Conservation (phyloP, 306 rosid genomes). For the Cicer pinnatifidum region DNA sequence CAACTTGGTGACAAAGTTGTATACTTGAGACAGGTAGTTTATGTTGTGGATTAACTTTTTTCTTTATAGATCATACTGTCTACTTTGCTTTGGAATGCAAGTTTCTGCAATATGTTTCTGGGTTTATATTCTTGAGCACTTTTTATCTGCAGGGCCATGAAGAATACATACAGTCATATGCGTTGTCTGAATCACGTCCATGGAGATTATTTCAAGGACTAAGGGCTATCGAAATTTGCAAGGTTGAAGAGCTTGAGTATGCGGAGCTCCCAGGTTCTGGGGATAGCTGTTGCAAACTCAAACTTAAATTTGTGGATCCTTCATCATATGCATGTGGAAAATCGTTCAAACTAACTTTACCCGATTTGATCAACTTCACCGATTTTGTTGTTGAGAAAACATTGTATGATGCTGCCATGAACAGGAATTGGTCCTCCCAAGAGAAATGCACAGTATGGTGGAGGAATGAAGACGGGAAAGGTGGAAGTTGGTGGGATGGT, state of each 20-base stretch:
- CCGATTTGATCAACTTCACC: conserved; percentile 69
- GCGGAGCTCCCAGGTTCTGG: conserved; percentile 73
- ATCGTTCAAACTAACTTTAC: conserved; percentile 63
- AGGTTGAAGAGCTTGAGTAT: conserved; percentile 71
- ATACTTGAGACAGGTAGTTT: conserved; percentile 78
- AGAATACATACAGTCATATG: conserved; percentile 55
- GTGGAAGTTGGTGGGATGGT: conserved; percentile 82
- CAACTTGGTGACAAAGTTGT: conserved; percentile 90
- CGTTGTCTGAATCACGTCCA: conserved; percentile 50
- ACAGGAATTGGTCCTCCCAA: conserved; percentile 70
- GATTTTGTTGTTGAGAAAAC: conserved; percentile 87
- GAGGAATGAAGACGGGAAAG: conserved; percentile 61
- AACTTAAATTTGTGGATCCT: conserved; percentile 64
- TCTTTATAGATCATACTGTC: conserved; percentile 10
- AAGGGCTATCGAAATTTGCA: conserved; percentile 70
- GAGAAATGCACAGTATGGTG: conserved; percentile 89
- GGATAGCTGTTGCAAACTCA: conserved; percentile 81
- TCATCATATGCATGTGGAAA: conserved; percentile 54
- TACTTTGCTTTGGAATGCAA: conserved; percentile 39
- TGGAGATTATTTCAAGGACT: conserved; percentile 55
- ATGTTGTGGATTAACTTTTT: background rate
- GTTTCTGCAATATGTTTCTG: conserved; percentile 40
- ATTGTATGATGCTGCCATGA: conserved; percentile 68
- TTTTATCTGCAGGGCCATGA: conserved; percentile 74
- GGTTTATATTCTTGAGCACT: conserved; percentile 30